These are phyloP conservation scores for Boehmeria nivea DNA, from an alignment of 306 rosid genomes.

Conservation along the genomic window DNA sequence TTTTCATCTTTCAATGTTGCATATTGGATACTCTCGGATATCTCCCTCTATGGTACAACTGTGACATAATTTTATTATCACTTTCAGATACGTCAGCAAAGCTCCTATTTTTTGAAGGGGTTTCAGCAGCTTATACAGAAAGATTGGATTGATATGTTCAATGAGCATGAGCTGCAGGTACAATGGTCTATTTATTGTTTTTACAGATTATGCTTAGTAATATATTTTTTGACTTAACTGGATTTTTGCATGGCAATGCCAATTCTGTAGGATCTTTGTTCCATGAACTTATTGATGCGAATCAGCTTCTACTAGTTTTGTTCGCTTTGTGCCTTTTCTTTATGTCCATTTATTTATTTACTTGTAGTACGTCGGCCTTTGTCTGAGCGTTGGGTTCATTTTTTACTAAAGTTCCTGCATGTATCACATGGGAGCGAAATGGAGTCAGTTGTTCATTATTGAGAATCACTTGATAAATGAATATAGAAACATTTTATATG, in stretches of 20 bases:
- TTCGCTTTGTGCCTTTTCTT: too few relatives aligned
- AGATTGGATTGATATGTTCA: slow-evolving; percentile 97
- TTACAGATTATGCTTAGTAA: not conserved
- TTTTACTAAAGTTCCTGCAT: too few relatives aligned
- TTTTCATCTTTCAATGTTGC: slow-evolving; percentile 14
- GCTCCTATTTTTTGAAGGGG: slow-evolving; percentile 94
- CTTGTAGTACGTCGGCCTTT: too few relatives aligned
- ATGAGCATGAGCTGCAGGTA: slow-evolving; percentile 99
- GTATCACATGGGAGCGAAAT: too few relatives aligned
- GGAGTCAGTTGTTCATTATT: too few relatives aligned
- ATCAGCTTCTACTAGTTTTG: too few relatives aligned
- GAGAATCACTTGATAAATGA: too few relatives aligned
- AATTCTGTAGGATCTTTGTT: not conserved
- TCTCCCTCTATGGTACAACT: not conserved
- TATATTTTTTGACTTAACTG: not conserved
- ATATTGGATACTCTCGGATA: not conserved
- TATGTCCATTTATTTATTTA: too few relatives aligned
- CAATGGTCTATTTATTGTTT: slow-evolving; percentile 15
- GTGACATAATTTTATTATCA: slow-evolving; percentile 4
- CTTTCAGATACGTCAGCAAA: slow-evolving; percentile 91
- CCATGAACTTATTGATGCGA: too few relatives aligned
- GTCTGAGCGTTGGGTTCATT: too few relatives aligned
- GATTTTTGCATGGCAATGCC: not conserved
- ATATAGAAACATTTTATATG: too few relatives aligned
- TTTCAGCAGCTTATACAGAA: slow-evolving; percentile 95